These are phyloP conservation scores for Thraustochytrium striatum DNA, from an alignment of 352 stramenopile genomes.

Conservation along the genomic window DNA sequence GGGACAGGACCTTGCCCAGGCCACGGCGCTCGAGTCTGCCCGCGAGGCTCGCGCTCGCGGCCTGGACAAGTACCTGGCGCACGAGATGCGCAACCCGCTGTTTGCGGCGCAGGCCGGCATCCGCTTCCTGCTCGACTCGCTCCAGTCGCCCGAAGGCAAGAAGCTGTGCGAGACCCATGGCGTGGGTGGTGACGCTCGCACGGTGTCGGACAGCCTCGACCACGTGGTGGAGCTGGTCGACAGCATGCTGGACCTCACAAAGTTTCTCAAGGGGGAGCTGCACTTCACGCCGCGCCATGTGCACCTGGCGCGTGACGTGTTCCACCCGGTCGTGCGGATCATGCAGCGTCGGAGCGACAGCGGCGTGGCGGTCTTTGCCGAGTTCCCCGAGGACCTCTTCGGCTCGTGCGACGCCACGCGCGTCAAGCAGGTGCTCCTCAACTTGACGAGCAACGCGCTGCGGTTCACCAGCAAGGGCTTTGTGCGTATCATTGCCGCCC, in stretches of 20 bases:
- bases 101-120: slow-evolving; percentile 26
- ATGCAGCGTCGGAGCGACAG: slow-evolving; percentile 6
- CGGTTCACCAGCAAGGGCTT: slow-evolving; percentile 38
- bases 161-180: too few species aligned
- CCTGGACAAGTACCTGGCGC: slow-evolving; percentile 49
- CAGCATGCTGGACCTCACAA: slow-evolving; percentile 52
- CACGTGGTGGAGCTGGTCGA: slow-evolving; percentile 48
- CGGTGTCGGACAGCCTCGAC: slow-evolving; percentile 18
- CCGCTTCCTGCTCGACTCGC: background rate
- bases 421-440: slow-evolving; percentile 50
- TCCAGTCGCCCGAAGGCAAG: too few species aligned
- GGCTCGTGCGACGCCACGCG: slow-evolving; percentile 49
- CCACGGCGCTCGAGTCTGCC: background rate
- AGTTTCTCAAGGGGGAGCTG: background rate
- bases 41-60: background rate
- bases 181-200: slow-evolving; percentile 6
- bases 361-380: background rate
- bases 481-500: slow-evolving; percentile 1
- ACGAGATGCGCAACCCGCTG: slow-evolving; percentile 51
- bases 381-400: slow-evolving; percentile 2
- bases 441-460: slow-evolving; percentile 39
- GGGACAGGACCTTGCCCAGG: background rate
- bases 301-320: background rate
- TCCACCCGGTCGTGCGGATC: slow-evolving; percentile 20
- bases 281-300: background rate